Evolutionary conservation across 2,329 filamentous ascomycete species (phyloP).

Genomic region (Aspergillus sp.): DNA sequence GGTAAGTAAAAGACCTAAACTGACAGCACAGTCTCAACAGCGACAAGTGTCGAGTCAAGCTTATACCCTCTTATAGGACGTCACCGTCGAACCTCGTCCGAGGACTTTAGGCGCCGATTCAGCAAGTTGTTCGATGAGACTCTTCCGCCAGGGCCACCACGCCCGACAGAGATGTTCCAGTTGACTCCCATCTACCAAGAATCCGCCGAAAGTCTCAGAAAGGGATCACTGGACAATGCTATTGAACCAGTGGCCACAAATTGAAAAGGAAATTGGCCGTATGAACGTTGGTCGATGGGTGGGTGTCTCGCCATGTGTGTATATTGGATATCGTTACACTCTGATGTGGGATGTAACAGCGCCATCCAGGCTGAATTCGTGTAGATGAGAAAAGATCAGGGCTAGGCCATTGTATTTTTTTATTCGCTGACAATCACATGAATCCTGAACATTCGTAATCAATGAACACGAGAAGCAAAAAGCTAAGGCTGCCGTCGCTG

Average conservation of each 20-base stretch:
- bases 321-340: constrained; percentile 18
- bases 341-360: constrained; percentile 11
- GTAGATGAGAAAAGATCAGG: neutral
- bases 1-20: constrained; percentile 12
- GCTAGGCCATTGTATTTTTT: constrained; percentile 5
- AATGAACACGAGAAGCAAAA: neutral
- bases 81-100: constrained; percentile 33
- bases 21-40: neutral
- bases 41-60: neutral
- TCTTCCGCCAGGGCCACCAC: constrained; percentile 28
- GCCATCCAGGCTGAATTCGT: constrained; percentile 6
- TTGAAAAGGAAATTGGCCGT: neutral
- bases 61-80: constrained; percentile 20
- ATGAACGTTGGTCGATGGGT: neutral
- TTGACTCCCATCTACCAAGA: constrained; percentile 25
- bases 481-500: constrained; percentile 18
- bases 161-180: constrained; percentile 30
- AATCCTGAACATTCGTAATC: neutral
- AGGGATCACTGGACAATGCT: constrained; percentile 1
- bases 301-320: constrained; percentile 9
- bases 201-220: constrained; percentile 8
- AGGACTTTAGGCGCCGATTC: constrained; percentile 38
- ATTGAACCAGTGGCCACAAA: neutral
- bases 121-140: constrained; percentile 40
- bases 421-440: neutral